Evolutionary conservation across 352 stramenopile species (phyloP).

Genomic region (Phytopythium boreale): DNA sequence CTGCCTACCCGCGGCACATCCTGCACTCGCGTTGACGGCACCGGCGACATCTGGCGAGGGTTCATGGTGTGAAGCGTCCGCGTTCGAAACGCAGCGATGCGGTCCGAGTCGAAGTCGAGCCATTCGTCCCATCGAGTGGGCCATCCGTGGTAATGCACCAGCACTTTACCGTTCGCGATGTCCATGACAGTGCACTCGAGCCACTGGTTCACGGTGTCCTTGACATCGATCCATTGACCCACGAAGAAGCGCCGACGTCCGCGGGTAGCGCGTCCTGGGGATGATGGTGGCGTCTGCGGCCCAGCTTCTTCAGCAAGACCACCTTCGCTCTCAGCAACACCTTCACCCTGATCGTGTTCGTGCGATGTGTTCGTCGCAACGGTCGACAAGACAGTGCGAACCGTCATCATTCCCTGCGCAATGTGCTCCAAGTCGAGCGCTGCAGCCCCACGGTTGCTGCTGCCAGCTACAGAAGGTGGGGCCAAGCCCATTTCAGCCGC

Average conservation of each 20-base stretch:
- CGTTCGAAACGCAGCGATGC: slow-evolving; percentile 95
- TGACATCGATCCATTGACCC: slow-evolving; percentile 97
- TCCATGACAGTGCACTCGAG: slow-evolving; percentile 96
- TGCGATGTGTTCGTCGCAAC: neutral
- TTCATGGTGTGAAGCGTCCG: slow-evolving; percentile 71
- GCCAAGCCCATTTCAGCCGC: slow-evolving; percentile 30
- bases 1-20: slow-evolving; percentile 45
- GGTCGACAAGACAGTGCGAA: slow-evolving; percentile 55
- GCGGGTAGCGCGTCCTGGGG: slow-evolving; percentile 15
- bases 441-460: neutral
- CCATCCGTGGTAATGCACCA: slow-evolving; percentile 98
- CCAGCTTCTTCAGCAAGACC: slow-evolving; percentile 1
- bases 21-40: slow-evolving; percentile 47
- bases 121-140: slow-evolving; percentile 97
- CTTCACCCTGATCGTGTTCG: neutral
- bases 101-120: slow-evolving; percentile 92
- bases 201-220: slow-evolving; percentile 98
- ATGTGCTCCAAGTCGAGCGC: slow-evolving; percentile 50
- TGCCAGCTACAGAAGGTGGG: neutral
- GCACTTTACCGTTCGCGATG: slow-evolving; percentile 79
- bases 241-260: slow-evolving; percentile 66
- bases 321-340: neutral
- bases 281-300: slow-evolving; percentile 9
- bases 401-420: slow-evolving; percentile 47
- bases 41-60: slow-evolving; percentile 51